phyloP scores from a whole-genome alignment of 1,284 basidiomycete genomes.

The Ganoderma lingzhi region DNA sequence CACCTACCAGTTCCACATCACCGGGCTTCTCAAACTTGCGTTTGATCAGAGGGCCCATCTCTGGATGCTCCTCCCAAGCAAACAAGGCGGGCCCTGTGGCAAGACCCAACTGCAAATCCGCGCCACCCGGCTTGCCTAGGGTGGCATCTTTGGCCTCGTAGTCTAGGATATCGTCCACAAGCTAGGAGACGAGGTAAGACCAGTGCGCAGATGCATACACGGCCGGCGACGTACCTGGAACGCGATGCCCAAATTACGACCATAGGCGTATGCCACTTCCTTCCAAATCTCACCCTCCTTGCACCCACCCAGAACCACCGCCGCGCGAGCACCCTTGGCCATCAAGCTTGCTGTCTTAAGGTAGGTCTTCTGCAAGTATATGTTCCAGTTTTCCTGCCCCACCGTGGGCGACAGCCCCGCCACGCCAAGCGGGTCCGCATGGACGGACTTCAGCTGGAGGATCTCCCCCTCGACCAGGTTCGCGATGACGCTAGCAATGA shows the following conservation, averaged over 20 bases:
- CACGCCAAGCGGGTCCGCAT: constrained; percentile 44
- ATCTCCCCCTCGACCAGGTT: constrained; percentile 98
- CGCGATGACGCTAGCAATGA: constrained; percentile 92
- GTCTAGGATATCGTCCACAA: constrained; percentile 93
- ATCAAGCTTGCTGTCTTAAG: constrained; percentile 97
- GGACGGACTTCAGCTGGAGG: constrained; percentile 77
- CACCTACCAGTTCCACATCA: constrained; percentile 83
- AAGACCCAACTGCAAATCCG: constrained; percentile 88
- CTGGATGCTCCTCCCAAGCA: constrained; percentile 91
- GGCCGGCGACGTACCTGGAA: constrained; percentile 79
- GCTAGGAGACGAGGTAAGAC: constrained; percentile 52
- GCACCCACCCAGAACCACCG: constrained; percentile 91
- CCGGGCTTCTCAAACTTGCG: constrained; percentile 86
- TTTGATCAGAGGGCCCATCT: constrained; percentile 83
- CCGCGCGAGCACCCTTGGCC: constrained; percentile 91
- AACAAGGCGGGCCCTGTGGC: constrained; percentile 95
- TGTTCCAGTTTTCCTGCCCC: constrained; percentile 74
- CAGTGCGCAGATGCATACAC: not conserved
- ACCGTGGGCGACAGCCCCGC: constrained; percentile 37
- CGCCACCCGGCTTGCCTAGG: constrained; percentile 88
- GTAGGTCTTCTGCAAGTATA: constrained; percentile 95
- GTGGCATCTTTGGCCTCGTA: constrained; percentile 75
- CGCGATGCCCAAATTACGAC: constrained; percentile 90
- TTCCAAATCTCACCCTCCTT: constrained; percentile 85
- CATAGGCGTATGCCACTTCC: constrained; percentile 94